Evolutionary conservation across 352 stramenopile genomes (phyloP).

Genomic region (Phytophthora rubi): DNA sequence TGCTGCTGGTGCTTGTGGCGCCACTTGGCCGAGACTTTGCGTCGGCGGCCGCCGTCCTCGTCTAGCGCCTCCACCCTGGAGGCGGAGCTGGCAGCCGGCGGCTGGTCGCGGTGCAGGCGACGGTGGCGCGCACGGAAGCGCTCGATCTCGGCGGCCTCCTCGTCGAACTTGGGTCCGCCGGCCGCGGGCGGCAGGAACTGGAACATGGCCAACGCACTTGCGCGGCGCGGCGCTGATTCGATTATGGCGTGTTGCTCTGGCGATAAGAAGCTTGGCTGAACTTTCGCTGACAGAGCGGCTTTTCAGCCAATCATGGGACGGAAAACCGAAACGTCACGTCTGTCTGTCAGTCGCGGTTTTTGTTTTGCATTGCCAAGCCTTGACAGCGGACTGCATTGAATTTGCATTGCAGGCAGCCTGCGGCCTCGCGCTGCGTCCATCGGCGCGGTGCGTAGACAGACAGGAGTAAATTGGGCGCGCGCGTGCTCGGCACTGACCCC

Average conservation of each 20-base stretch:
- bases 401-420: too few species aligned
- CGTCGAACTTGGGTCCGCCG: neutral
- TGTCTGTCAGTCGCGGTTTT: neutral
- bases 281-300: neutral
- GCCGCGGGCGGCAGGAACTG: constrained; percentile 12
- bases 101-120: constrained; percentile 33
- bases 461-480: neutral
- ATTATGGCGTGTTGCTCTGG: neutral
- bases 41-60: constrained; percentile 36
- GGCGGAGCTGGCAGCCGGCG: neutral
- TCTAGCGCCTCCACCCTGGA: constrained; percentile 15
- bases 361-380: neutral
- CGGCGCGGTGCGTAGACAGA: neutral
- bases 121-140: constrained; percentile 46
- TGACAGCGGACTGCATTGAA: neutral
- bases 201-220: constrained; percentile 16
- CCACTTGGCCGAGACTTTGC: constrained; percentile 44
- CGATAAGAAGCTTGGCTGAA: constrained; percentile 1
- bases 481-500: too few species aligned
- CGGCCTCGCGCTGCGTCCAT: too few species aligned
- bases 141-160: constrained; percentile 43
- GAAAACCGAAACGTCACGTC: neutral
- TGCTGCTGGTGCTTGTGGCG: constrained; percentile 30
- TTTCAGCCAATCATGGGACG: neutral
- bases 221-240: neutral